A percentile compares a stretch with the other conserved stretches of the same genome.
These are phyloP conservation scores for Penicillium verhagenii DNA, from an alignment of 495 filamentous ascomycete genomes.

Conservation along the genomic window DNA sequence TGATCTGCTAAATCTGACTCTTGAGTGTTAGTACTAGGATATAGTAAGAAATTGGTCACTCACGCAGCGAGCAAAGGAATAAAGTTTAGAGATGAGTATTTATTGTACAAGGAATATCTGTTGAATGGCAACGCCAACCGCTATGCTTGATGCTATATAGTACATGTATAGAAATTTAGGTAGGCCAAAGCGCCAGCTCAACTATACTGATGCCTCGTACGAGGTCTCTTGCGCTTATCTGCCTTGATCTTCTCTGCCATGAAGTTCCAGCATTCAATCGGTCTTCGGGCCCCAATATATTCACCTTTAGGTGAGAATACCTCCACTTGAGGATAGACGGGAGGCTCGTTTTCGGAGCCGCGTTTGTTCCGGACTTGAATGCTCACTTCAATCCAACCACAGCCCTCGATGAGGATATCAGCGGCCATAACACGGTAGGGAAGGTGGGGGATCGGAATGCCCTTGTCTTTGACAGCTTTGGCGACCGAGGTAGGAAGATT, in stretches of 20 bases:
- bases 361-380: conserved; percentile 68
- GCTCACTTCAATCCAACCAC: conserved; percentile 89
- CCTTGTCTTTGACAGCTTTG: conserved; percentile 35
- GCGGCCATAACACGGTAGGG: conserved; percentile 76
- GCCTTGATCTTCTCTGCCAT: conserved; percentile 34
- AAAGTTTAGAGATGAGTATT: conserved; percentile 2
- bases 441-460: conserved; percentile 40
- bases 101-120: neutral
- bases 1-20: too few species aligned
- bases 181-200: neutral
- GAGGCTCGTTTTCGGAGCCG: conserved; percentile 18
- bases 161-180: neutral
- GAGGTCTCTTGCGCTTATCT: conserved; percentile 33
- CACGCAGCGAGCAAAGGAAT: neutral
- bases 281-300: conserved; percentile 63
- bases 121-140: conserved; percentile 28
- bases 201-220: conserved; percentile 13
- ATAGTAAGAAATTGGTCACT: neutral
- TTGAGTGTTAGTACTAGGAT: too few species aligned
- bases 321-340: conserved; percentile 67
- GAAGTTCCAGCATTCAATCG: conserved; percentile 70
- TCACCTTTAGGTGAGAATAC: conserved; percentile 81
- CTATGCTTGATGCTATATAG: conserved; percentile 27
- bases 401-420: conserved; percentile 87
- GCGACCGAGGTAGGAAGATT: conserved; percentile 39